Percentiles rank a stretch among this genome's conserved stretches.
phyloP scores from a whole-genome alignment of 2,329 filamentous ascomycete species.

The Alternaria brassicicola region DNA sequence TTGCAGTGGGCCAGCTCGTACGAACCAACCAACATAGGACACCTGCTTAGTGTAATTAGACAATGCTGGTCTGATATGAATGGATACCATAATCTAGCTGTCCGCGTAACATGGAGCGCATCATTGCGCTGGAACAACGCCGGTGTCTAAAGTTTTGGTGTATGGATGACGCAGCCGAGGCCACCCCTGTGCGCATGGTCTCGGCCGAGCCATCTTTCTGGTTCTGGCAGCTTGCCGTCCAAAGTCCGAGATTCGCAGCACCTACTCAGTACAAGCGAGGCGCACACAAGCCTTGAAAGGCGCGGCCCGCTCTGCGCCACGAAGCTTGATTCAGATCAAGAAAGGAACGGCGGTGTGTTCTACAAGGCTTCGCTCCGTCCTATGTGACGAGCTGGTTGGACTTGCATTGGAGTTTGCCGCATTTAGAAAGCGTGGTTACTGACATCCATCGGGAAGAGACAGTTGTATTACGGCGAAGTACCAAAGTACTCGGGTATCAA shows the following conservation, averaged over 20 bases:
- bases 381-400: background rate
- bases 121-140: background rate
- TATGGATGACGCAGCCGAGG: conserved; percentile 1
- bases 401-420: background rate
- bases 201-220: background rate
- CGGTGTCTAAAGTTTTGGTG: background rate
- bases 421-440: background rate
- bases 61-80: background rate
- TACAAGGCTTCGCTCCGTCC: no score
- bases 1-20: background rate
- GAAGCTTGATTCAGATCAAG: background rate
- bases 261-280: background rate
- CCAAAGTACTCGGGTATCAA: conserved; percentile 11
- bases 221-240: background rate
- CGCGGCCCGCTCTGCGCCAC: background rate
- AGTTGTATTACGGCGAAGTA: background rate
- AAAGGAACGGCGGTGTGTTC: background rate
- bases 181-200: conserved; percentile 1
- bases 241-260: background rate
- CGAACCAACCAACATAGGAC: background rate
- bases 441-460: background rate
- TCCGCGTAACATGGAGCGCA: background rate
- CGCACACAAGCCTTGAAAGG: background rate
- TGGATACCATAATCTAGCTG: background rate
- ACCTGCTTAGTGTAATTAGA: background rate